Evolutionary conservation across 371 early-diverging fungal species (phyloP).

Genomic region (Batrachochytrium dendrobatidis): DNA sequence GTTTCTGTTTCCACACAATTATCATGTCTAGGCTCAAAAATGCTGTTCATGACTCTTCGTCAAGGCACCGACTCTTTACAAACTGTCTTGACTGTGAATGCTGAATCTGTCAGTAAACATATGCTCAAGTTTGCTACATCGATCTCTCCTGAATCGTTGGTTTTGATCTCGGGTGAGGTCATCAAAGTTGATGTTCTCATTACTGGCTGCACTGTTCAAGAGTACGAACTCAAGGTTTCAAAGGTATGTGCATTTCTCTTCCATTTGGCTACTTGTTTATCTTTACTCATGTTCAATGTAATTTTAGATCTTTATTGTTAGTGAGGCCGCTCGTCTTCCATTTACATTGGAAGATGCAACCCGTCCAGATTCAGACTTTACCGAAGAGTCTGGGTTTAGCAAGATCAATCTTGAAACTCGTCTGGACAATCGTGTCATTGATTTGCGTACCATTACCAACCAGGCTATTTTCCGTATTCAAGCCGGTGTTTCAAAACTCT

Average conservation of each 20-base stretch:
- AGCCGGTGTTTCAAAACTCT: conserved; percentile 86
- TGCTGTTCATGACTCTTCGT: conserved; percentile 88
- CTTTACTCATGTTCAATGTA: background rate
- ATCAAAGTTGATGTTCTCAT: conserved; percentile 75
- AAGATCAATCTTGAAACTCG: conserved; percentile 90
- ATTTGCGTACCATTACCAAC: conserved; percentile 94
- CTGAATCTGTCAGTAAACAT: conserved; percentile 74
- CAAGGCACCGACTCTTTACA: conserved; percentile 85
- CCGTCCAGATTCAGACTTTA: conserved; percentile 72
- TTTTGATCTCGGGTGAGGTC: conserved; percentile 74
- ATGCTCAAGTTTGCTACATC: conserved; percentile 83
- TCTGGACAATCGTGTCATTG: conserved; percentile 94
- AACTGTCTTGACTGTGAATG: conserved; percentile 69
- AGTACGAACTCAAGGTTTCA: conserved; percentile 77
- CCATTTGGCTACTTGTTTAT: conserved; percentile 5
- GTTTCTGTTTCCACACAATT: background rate
- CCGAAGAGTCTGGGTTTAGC: conserved; percentile 55
- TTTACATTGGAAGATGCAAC: conserved; percentile 95
- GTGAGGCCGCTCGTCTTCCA: conserved; percentile 83
- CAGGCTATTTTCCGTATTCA: conserved; percentile 98
- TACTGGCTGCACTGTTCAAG: conserved; percentile 85
- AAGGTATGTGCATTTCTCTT: conserved; percentile 37
- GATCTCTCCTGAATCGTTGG: conserved; percentile 80
- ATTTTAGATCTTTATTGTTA: conserved; percentile 57
- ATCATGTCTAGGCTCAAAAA: conserved; percentile 54